phyloP scores from a whole-genome alignment of 2,329 filamentous ascomycete species.

The Domatiomyces globalis region DNA sequence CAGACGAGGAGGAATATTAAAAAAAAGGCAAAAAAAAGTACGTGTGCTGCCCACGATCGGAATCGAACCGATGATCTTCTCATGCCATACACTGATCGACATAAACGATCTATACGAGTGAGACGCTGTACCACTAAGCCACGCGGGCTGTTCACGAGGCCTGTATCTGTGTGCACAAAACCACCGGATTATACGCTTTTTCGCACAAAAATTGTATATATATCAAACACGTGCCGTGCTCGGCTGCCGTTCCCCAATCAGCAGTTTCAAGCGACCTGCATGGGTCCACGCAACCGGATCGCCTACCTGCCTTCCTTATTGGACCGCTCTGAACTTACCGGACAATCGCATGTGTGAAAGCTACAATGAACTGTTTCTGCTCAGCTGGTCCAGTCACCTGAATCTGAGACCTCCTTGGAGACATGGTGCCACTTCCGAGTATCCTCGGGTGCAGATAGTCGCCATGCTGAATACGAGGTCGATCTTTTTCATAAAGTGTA shows the following conservation, averaged over 20 bases:
- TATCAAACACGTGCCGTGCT: background rate
- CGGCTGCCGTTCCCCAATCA: background rate
- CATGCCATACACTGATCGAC: conserved; percentile 4
- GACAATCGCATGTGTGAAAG: background rate
- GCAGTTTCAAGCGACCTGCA: background rate
- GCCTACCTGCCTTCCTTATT: background rate
- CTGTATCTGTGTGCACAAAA: conserved; percentile 1
- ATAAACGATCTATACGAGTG: conserved; percentile 14
- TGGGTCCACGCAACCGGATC: background rate
- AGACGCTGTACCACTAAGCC: conserved; percentile 19
- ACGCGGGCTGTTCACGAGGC: conserved; percentile 5
- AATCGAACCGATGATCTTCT: conserved; percentile 19
- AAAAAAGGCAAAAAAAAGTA: conserved; percentile 1
- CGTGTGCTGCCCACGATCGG: conserved; percentile 7
- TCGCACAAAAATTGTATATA: background rate
- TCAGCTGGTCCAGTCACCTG: background rate
- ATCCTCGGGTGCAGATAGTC: background rate
- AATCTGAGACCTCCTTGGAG: background rate
- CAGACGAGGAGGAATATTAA: background rate
- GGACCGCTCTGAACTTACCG: background rate
- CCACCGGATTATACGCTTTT: background rate
- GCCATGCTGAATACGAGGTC: background rate
- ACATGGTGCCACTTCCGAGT: background rate
- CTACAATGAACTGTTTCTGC: background rate
- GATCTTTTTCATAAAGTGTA: background rate